phyloP scores from a whole-genome alignment of 768 basidiomycete genomes.

The Dictyophora rubrovolvata region DNA sequence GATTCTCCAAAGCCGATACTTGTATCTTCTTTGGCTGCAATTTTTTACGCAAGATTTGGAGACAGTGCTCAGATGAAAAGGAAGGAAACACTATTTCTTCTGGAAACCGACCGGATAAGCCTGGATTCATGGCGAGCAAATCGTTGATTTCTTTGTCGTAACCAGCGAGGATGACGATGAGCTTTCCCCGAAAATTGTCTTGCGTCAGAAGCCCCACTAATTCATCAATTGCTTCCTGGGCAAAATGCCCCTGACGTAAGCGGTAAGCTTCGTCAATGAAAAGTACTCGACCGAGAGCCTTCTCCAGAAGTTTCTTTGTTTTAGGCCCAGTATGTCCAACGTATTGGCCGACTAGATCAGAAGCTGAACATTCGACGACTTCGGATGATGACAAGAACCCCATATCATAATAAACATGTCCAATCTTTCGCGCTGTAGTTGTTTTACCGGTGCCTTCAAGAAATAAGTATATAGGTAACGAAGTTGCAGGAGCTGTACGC shows the following conservation, averaged over 20 bases:
- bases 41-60: constrained; percentile 38
- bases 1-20: constrained; percentile 28
- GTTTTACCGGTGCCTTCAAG: constrained; percentile 52
- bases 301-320: constrained; percentile 47
- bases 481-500: constrained; percentile 12
- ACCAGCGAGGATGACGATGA: constrained; percentile 61
- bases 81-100: constrained; percentile 47
- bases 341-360: constrained; percentile 60
- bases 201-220: constrained; percentile 54
- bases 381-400: constrained; percentile 39
- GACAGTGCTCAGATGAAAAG: constrained; percentile 38
- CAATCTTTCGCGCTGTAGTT: constrained; percentile 51
- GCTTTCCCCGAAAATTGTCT: constrained; percentile 43
- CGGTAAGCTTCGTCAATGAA: constrained; percentile 70
- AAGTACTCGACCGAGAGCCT: constrained; percentile 55
- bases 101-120: constrained; percentile 59
- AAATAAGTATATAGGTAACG: neutral
- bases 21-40: constrained; percentile 34
- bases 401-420: constrained; percentile 55
- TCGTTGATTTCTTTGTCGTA: constrained; percentile 60
- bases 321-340: constrained; percentile 68
- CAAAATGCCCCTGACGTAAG: constrained; percentile 49
- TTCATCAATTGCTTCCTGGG: constrained; percentile 65
- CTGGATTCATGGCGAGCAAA: constrained; percentile 48
- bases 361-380: constrained; percentile 60